Evolutionary conservation across 75 land plant genomes (phyloP), one percentile per base, ranked within the genome.

Genomic region (Selaginella moellendorffii): DNA sequence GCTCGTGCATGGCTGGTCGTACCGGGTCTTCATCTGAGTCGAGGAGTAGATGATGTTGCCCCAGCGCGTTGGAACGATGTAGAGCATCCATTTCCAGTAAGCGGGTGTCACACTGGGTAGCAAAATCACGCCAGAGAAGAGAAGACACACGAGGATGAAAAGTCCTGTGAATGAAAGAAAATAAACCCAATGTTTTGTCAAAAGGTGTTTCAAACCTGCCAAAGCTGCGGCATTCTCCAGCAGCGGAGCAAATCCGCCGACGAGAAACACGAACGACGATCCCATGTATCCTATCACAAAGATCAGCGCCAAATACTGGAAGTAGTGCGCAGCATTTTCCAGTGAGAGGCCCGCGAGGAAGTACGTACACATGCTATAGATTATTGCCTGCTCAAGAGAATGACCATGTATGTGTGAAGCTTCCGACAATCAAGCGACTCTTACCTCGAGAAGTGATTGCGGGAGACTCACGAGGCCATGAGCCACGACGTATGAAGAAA

Each of bases 381-480:
- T 46, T 24, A 67, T 26, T 26, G 74, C 74, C 74, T 72, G 74
- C 54, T 59, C 60, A 60, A 31, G 14, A 36, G 5, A 36, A 5
- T 36, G 14, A 36, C 10, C 14, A 14, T 14, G 46, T 14, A 36
- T 36, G 46, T 36, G 46, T 36, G 5, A 5, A 36, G 1, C 2
- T 23, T 27, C 24, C 27, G 0, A 26, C 23, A 67, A 20, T 59
- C 66, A 62, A 9, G 18, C 29, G 17, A 19, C 14, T 27, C 59
- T 42, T 78, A 67, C 78, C 72, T 78, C 78, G 61, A 78, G 54
- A 12, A 78, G 54, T 27, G 80, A 68, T 62, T 76, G 65, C 5
- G 80, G 80, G 51, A 78, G 30, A 30, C 68, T 72, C 31, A 67
- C 53, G 23, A 75, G 30, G n/a, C 54, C 52, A 53, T 71, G 73